phyloP scores from a whole-genome alignment of 1,139 yeast genomes.

The Geotrichum phurueaensis region DNA sequence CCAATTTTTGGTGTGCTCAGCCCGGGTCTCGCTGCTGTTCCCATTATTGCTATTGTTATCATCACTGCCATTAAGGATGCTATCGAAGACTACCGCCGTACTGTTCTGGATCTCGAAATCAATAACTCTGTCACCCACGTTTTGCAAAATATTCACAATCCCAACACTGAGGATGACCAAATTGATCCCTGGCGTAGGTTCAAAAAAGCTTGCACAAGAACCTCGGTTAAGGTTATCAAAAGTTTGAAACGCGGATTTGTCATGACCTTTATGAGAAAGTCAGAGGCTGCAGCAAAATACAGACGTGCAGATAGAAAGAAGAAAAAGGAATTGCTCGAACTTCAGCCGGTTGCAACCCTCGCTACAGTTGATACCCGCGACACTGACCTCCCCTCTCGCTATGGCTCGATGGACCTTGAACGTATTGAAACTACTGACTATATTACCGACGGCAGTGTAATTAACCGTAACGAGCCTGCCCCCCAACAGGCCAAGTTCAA shows the following conservation, averaged over 20 bases:
- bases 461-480: constrained; percentile 35
- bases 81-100: constrained; percentile 85
- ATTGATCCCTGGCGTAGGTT: constrained; percentile 61
- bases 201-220: constrained; percentile 44
- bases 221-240: constrained; percentile 22
- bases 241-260: constrained; percentile 6
- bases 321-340: constrained; percentile 16
- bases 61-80: constrained; percentile 93
- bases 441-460: constrained; percentile 27
- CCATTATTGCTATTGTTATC: constrained; percentile 84
- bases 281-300: constrained; percentile 13
- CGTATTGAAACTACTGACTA: constrained; percentile 12
- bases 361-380: constrained; percentile 15
- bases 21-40: constrained; percentile 90
- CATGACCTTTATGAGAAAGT: constrained; percentile 14
- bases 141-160: constrained; percentile 61
- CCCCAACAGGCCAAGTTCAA: constrained; percentile 48
- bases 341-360: constrained; percentile 20
- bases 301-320: constrained; percentile 4
- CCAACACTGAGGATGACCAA: constrained; percentile 63
- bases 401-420: constrained; percentile 14
- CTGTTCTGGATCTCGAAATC: constrained; percentile 70
- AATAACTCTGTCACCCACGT: constrained; percentile 82
- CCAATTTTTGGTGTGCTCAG: constrained; percentile 85
- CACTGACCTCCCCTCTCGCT: constrained; percentile 17